phyloP scores from a whole-genome alignment of 495 filamentous ascomycete species.

The Cladorrhinum samala region DNA sequence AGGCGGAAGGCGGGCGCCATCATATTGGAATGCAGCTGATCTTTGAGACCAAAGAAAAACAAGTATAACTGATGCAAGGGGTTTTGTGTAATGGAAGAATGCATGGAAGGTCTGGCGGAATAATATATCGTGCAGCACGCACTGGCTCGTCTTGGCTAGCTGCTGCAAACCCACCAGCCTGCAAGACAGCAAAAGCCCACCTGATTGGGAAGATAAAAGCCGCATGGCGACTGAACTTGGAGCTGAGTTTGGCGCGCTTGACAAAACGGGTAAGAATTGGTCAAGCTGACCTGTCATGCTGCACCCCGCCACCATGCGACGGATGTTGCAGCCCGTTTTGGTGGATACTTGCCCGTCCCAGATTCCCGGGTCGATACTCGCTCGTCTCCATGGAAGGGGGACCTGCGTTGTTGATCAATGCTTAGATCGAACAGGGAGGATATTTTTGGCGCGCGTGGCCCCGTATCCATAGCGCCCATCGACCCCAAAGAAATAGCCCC shows the following conservation, averaged over 20 bases:
- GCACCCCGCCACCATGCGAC: background rate
- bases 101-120: background rate
- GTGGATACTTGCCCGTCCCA: no score
- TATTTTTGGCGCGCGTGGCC: no score
- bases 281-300: background rate
- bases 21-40: background rate
- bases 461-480: no score
- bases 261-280: background rate
- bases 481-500: no score
- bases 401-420: no score
- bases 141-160: background rate
- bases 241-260: background rate
- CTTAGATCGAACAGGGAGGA: no score
- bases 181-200: background rate
- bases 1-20: background rate
- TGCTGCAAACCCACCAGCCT: background rate
- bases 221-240: background rate
- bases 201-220: background rate
- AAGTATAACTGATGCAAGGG: background rate
- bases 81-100: background rate
- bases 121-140: background rate
- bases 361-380: no score
- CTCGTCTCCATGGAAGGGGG: no score
- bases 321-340: background rate
- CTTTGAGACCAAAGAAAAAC: no score